phyloP scores from a whole-genome alignment of 208 protist genomes.

The Sergeia podlipaevii region DNA sequence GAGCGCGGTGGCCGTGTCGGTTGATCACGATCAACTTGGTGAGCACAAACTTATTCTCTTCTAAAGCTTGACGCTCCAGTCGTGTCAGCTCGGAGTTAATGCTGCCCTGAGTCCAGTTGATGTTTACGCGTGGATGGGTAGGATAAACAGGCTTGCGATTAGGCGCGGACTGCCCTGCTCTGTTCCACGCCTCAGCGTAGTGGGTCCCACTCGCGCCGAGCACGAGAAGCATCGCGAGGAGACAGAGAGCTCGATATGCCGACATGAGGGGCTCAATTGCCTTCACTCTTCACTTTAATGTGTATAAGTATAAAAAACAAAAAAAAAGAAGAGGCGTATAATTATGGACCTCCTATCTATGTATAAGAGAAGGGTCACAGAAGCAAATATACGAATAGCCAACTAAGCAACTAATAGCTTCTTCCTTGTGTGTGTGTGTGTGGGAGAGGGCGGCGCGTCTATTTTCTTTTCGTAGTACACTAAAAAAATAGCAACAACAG shows the following conservation, averaged over 20 bases:
- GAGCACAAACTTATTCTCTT: conserved; percentile 47
- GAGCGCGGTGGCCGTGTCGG: conserved; percentile 76
- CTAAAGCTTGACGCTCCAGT: conserved; percentile 23
- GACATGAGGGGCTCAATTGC: conserved; percentile 1
- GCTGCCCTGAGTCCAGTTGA: conserved; percentile 48
- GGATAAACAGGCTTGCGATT: conserved; percentile 11
- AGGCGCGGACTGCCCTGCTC: not conserved
- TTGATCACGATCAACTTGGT: conserved; percentile 76
- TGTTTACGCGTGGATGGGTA: conserved; percentile 41
- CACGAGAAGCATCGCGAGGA: conserved; percentile 4
- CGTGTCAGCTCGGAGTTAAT: conserved; percentile 26
- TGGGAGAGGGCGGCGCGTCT: too few species aligned
- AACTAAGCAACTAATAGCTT: too few species aligned
- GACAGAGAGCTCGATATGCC: too few species aligned
- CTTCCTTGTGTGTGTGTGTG: too few species aligned
- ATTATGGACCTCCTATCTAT: too few species aligned
- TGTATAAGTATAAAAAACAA: conserved; percentile 3
- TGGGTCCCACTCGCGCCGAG: too few species aligned
- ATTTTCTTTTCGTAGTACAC: too few species aligned
- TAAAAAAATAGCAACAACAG: too few species aligned
- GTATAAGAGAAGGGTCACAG: too few species aligned
- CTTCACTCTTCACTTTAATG: not conserved
- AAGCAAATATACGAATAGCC: too few species aligned
- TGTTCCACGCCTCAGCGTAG: not conserved
- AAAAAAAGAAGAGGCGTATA: conserved; percentile 8